These are phyloP conservation scores for Micractinium conductrix DNA, from an alignment of 139 green algal species.

Conservation along the genomic window DNA sequence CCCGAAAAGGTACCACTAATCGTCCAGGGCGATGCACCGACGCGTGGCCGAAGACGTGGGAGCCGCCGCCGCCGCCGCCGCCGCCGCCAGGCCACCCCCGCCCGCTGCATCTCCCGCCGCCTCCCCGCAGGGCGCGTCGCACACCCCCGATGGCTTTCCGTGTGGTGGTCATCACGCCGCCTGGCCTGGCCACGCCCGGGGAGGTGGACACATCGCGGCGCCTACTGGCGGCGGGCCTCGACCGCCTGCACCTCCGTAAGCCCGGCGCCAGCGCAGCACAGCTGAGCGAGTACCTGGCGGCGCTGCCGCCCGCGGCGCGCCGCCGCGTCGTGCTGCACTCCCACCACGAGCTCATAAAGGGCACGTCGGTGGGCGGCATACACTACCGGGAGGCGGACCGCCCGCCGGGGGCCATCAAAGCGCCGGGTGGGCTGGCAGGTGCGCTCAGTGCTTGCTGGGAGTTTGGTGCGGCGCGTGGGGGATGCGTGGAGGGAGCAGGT, in stretches of 20 bases:
- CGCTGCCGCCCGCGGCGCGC: constrained; percentile 11
- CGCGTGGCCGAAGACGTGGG: too few relatives aligned
- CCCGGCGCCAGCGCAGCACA: constrained; percentile 5
- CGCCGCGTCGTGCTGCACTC: constrained; percentile 42
- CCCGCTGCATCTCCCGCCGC: too few relatives aligned
- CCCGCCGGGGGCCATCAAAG: constrained; percentile 6
- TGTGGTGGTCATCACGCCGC: constrained; percentile 47
- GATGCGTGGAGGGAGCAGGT: not conserved
- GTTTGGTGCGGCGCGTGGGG: not conserved
- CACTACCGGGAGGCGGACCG: constrained; percentile 45
- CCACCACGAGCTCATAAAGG: constrained; percentile 34
- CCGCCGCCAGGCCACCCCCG: too few relatives aligned
- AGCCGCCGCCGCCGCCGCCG: too few relatives aligned
- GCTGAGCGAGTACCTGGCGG: constrained; percentile 33
- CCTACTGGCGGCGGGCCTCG: constrained; percentile 34
- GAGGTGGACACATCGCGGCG: constrained; percentile 1
- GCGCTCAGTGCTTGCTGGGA: not conserved
- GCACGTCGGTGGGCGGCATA: constrained; percentile 37
- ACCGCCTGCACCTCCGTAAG: constrained; percentile 53
- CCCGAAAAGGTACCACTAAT: too few relatives aligned
- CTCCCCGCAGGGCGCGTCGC: not conserved
- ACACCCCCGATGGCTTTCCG: constrained; percentile 5
- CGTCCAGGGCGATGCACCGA: too few relatives aligned
- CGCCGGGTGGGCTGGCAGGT: constrained; percentile 21
- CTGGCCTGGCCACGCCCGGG: not conserved